Evolutionary conservation across 2,329 filamentous ascomycete genomes (phyloP).

Genomic region (Xylariaceae sp.): DNA sequence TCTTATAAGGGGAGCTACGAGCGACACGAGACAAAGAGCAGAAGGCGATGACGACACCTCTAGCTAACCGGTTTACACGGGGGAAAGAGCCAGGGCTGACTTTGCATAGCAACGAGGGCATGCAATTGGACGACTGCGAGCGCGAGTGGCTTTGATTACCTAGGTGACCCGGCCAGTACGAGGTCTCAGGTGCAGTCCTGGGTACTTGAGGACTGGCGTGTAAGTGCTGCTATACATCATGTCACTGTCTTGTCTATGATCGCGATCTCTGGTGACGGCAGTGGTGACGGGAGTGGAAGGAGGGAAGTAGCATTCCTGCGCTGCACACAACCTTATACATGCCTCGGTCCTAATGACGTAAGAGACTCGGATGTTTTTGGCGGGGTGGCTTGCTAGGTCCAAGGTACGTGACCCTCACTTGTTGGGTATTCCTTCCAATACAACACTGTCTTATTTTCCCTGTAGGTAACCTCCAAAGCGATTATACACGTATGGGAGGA

Average conservation of each 20-base stretch:
- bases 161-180: too few relatives aligned
- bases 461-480: neutral
- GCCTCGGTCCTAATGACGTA: slow-evolving; percentile 19
- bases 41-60: slow-evolving; percentile 19
- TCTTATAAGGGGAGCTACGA: slow-evolving; percentile 13
- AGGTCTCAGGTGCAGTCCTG: too few relatives aligned
- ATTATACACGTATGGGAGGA: neutral
- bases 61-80: neutral
- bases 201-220: neutral
- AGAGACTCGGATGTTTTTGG: slow-evolving; percentile 12
- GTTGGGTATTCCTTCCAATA: neutral
- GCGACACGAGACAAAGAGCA: neutral
- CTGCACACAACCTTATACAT: too few relatives aligned
- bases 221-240: slow-evolving; percentile 8
- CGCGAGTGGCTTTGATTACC: too few relatives aligned
- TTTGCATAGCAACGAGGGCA: slow-evolving; percentile 15
- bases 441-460: neutral
- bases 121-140: slow-evolving; percentile 4
- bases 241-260: neutral
- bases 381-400: neutral
- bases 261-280: slow-evolving; percentile 12
- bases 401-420: neutral
- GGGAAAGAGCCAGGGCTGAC: too few relatives aligned
- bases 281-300: neutral
- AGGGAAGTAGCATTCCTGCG: neutral